Evolutionary conservation across 805 yeast genomes (phyloP), one percentile per base, ranked within the genome.

Genomic region (Saccharomycopsis guyanensis): DNA sequence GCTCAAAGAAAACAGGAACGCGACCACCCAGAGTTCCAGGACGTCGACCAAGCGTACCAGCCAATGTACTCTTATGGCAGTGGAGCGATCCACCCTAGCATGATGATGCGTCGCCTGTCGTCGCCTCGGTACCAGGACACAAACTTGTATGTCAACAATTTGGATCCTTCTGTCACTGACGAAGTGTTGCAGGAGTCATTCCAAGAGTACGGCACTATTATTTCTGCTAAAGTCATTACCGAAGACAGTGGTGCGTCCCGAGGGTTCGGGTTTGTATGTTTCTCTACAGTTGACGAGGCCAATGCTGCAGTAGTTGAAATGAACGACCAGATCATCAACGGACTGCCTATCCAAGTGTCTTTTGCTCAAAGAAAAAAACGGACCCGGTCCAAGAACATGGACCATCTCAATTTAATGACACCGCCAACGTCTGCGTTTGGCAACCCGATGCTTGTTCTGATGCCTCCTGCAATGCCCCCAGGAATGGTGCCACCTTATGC

Each of bases 251-350:
- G 69, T 27, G 60, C 55, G 23, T 82, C 91, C 19, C 76, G 79
- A 59, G 89, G 93, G 18, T 86, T 82, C 59, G 94, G 93, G 38
- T 86, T 86, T 66, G 86, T 85, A 45, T 83, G 87, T 63, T 86
- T 73, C 59, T 78, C 76, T 56, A 66, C 66, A 52, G 81, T 84
- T 46, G 66, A 75, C 41, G 75, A 79, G 57, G 93, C 94, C 5
- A 73, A 77, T 41, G 68, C 71, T 56, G 91, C 94, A 13, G 76
- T 82, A 46, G 73, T 75, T 39, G 80, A 72, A 43, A 80, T 75
- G 75, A 74, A 73, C 59, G 81, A 79, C 53, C 66, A 66, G 54
- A 71, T 68, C 50, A 58, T 76, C 47, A 68, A 68, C 56, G 80
- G 78, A 41, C 74, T 73, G 55, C 68, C 65, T 55, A 64, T 82